Conservation (phyloP, 352 stramenopile species). For the Pseudoperonospora humuli region DNA sequence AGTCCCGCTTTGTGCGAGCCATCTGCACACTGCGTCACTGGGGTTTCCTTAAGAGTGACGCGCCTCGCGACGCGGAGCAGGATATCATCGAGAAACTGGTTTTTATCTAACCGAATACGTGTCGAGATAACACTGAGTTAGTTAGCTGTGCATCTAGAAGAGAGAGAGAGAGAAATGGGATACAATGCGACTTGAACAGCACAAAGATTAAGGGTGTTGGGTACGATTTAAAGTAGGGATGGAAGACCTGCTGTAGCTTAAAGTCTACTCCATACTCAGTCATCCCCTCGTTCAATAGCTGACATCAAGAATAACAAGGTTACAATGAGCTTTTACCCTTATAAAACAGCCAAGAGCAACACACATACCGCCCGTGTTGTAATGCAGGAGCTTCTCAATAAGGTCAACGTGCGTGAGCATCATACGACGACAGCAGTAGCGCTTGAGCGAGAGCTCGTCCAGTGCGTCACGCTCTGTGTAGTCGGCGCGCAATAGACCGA, state of each 20-base stretch:
- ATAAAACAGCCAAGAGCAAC: too few relatives aligned
- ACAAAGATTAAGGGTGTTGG: too few relatives aligned
- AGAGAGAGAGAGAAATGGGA: conserved; percentile 5
- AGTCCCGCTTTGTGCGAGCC: conserved; percentile 59
- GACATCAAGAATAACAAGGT: conserved; percentile 6
- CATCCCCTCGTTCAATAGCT: conserved; percentile 80
- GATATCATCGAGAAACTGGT: conserved; percentile 72
- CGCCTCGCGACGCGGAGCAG: conserved; percentile 32
- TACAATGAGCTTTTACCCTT: conserved; percentile 1
- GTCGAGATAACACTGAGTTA: neutral
- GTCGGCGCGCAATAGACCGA: conserved; percentile 94
- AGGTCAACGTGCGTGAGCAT: conserved; percentile 99
- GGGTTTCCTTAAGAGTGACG: conserved; percentile 51
- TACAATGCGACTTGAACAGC: too few relatives aligned
- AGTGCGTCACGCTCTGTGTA: conserved; percentile 97
- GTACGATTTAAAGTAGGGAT: conserved; percentile 38
- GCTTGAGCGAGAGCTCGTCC: conserved; percentile 96
- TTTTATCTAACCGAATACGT: conserved; percentile 41
- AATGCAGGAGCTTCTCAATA: conserved; percentile 99
- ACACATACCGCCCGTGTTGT: conserved; percentile 92
- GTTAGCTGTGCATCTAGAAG: too few relatives aligned
- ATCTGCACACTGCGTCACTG: conserved; percentile 65
- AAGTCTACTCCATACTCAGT: conserved; percentile 21
- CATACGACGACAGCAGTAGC: conserved; percentile 99
- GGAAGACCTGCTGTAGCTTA: neutral